Percentiles rank a stretch among this genome's conserved stretches.
Evolutionary conservation across 768 basidiomycete genomes (phyloP).

Genomic region (Termitomyces sp.): DNA sequence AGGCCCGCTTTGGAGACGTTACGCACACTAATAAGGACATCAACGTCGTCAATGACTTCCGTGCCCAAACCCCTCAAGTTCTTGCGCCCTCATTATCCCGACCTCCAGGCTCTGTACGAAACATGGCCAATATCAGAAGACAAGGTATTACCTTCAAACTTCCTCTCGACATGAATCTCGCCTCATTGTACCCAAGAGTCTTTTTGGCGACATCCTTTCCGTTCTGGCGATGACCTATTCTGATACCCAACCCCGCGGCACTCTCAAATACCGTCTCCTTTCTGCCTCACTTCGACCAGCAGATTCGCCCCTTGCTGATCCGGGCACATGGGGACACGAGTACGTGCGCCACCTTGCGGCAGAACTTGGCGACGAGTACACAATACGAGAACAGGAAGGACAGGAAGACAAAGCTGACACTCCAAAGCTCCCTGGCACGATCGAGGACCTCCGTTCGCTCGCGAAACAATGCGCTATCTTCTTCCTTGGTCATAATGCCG

Average conservation of each 20-base stretch:
- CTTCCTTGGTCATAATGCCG: constrained; percentile 90
- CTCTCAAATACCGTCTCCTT: constrained; percentile 86
- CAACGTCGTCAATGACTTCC: constrained; percentile 98
- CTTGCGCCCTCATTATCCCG: constrained; percentile 89
- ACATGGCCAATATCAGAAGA: constrained; percentile 74
- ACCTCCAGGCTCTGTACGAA: constrained; percentile 78
- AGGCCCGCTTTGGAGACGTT: constrained; percentile 90
- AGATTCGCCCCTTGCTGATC: constrained; percentile 70
- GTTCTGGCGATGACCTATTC: constrained; percentile 99
- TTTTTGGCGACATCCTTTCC: constrained; percentile 95
- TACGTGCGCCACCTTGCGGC: constrained; percentile 96
- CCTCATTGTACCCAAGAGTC: constrained; percentile 49
- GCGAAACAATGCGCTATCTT: constrained; percentile 86
- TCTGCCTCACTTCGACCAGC: constrained; percentile 65
- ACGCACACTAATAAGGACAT: constrained; percentile 89
- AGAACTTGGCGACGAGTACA: constrained; percentile 93
- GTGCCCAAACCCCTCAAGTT: constrained; percentile 99
- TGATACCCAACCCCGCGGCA: constrained; percentile 94
- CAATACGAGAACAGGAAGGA: constrained; percentile 54
- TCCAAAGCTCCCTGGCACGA: constrained; percentile 47
- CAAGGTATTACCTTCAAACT: constrained; percentile 42
- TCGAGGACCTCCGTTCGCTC: constrained; percentile 71
- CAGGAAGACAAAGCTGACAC: constrained; percentile 17
- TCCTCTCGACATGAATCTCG: not conserved
- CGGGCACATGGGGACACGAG: constrained; percentile 99